Evolutionary conservation across 2,329 filamentous ascomycete species (phyloP).

Genomic region (Cercospora beticola): DNA sequence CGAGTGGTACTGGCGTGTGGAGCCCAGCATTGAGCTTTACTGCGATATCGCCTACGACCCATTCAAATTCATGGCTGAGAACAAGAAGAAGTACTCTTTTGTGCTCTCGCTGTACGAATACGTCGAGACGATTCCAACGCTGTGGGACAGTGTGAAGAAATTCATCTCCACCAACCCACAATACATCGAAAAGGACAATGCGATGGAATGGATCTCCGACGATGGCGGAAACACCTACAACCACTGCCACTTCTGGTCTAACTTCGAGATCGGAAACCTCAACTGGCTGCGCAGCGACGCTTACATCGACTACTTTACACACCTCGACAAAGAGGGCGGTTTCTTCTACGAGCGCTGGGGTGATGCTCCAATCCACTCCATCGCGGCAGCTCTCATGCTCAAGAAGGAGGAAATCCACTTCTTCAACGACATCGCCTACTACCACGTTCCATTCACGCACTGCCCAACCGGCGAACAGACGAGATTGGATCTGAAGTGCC

Average conservation of each 20-base stretch:
- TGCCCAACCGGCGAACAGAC: slow-evolving; percentile 89
- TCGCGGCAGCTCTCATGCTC: slow-evolving; percentile 81
- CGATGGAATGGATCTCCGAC: slow-evolving; percentile 86
- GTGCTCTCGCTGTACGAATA: slow-evolving; percentile 96
- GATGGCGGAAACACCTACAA: slow-evolving; percentile 92
- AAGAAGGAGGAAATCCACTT: slow-evolving; percentile 95
- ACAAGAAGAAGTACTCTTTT: slow-evolving; percentile 98
- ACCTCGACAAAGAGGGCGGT: slow-evolving; percentile 84
- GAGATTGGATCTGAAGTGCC: slow-evolving; percentile 80
- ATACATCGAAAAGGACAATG: slow-evolving; percentile 80
- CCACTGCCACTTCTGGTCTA: slow-evolving; percentile 99
- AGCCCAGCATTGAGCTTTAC: slow-evolving; percentile 93
- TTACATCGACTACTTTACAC: slow-evolving; percentile 88
- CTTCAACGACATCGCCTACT: slow-evolving; percentile 98
- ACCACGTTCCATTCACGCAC: slow-evolving; percentile 96
- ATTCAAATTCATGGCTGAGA: slow-evolving; percentile 93
- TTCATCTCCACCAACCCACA: slow-evolving; percentile 90
- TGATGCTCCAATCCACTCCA: slow-evolving; percentile 97
- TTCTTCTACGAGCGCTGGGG: slow-evolving; percentile 99
- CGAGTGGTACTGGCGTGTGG: slow-evolving; percentile 99
- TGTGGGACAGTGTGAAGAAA: slow-evolving; percentile 93
- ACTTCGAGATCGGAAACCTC: slow-evolving; percentile 94
- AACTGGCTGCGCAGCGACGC: slow-evolving; percentile 88
- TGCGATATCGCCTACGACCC: slow-evolving; percentile 95
- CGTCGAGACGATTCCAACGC: slow-evolving; percentile 88